Evolutionary conservation across 495 filamentous ascomycete genomes (phyloP).

Genomic region (Trichoderma reesei): DNA sequence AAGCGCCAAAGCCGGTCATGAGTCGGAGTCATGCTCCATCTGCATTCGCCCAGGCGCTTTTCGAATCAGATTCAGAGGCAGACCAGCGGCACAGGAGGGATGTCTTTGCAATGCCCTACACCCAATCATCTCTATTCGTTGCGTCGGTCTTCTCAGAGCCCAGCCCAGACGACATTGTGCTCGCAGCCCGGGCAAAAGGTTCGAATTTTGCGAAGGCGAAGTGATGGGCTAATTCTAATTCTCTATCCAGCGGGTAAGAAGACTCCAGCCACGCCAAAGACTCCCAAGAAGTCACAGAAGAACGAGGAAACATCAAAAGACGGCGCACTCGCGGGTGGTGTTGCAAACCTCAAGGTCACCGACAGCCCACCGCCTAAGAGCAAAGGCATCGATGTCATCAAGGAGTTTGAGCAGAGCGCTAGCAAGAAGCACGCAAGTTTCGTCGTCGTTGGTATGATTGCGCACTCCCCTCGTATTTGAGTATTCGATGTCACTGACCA

Average conservation of each 20-base stretch:
- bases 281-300: slow-evolving; percentile 24
- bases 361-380: slow-evolving; percentile 66
- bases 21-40: slow-evolving; percentile 38
- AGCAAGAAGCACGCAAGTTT: slow-evolving; percentile 83
- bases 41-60: slow-evolving; percentile 58
- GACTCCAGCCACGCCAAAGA: slow-evolving; percentile 21
- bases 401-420: slow-evolving; percentile 65
- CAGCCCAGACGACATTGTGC: slow-evolving; percentile 87
- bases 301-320: slow-evolving; percentile 25
- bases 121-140: slow-evolving; percentile 25
- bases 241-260: slow-evolving; percentile 37
- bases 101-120: slow-evolving; percentile 44
- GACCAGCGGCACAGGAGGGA: slow-evolving; percentile 27
- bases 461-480: background rate
- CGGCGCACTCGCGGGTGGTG: slow-evolving; percentile 23
- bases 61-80: slow-evolving; percentile 33
- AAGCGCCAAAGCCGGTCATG: background rate
- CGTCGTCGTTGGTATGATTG: slow-evolving; percentile 74
- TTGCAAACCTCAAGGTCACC: slow-evolving; percentile 54
- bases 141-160: slow-evolving; percentile 70
- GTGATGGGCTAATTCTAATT: slow-evolving; percentile 33
- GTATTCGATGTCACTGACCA: background rate
- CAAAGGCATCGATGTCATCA: slow-evolving; percentile 77
- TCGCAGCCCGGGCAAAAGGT: slow-evolving; percentile 87
- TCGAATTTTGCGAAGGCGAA: slow-evolving; percentile 39